Percentiles rank a stretch among this genome's conserved stretches.
These are phyloP conservation scores for Aureobasidium sp. DNA, from an alignment of 2,329 filamentous ascomycete genomes.

Conservation along the genomic window DNA sequence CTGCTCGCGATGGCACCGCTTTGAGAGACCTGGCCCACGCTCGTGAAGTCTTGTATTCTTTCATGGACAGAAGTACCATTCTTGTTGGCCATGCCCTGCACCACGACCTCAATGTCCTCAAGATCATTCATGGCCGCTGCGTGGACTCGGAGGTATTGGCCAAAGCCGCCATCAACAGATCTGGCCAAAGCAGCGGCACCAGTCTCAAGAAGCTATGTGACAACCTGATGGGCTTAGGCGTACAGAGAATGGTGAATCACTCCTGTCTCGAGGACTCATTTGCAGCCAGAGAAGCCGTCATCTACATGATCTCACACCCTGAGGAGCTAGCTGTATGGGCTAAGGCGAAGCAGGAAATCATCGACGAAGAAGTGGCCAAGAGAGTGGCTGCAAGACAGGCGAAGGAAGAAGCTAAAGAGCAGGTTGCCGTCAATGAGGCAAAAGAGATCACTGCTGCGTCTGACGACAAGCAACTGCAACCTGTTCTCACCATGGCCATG, in stretches of 20 bases:
- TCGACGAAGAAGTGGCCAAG: not conserved
- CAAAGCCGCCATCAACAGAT: not conserved
- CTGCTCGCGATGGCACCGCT: not conserved
- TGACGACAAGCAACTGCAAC: not conserved
- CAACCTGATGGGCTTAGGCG: not conserved
- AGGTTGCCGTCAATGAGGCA: not conserved
- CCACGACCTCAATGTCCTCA: conserved; percentile 6
- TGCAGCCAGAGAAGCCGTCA: conserved; percentile 1
- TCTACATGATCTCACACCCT: not conserved
- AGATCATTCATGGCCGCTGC: not conserved
- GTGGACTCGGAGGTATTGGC: conserved; percentile 2
- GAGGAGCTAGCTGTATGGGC: not conserved
- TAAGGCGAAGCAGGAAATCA: not conserved
- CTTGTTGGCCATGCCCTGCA: conserved; percentile 7
- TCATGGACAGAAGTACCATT: conserved; percentile 2
- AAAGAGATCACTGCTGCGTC: not conserved
- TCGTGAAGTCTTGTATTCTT: not conserved
- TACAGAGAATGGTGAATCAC: not conserved
- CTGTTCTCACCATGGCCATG: not conserved
- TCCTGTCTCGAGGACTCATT: conserved; percentile 6
- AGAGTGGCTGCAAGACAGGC: not conserved
- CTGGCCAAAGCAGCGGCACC: not conserved
- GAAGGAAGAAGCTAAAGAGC: not conserved
- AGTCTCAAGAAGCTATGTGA: not conserved
- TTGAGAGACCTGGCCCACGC: not conserved